Evolutionary conservation across 495 filamentous ascomycete species (phyloP).

Genomic region (Lasiosphaeria miniovina): DNA sequence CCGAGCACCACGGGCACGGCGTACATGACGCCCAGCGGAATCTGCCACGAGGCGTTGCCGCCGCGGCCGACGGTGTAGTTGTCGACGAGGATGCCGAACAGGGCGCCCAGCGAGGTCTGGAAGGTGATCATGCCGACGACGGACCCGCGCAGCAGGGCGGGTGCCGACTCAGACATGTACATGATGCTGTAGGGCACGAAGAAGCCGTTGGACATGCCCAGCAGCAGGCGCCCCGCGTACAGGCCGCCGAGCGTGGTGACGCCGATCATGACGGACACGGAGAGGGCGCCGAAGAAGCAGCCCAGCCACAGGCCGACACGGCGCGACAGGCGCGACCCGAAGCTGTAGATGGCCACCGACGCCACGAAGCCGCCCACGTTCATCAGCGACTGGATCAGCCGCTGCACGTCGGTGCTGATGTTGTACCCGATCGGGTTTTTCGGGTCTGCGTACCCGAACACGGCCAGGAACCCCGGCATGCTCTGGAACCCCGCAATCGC

Average conservation of each 20-base stretch:
- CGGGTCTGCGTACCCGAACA: slow-evolving; percentile 46
- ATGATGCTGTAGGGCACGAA: slow-evolving; percentile 46
- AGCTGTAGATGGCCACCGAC: slow-evolving; percentile 34
- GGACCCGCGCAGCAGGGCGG: slow-evolving; percentile 40
- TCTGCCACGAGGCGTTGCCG: slow-evolving; percentile 43
- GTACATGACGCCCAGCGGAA: slow-evolving; percentile 53
- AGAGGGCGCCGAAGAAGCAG: slow-evolving; percentile 32
- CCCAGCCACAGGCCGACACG: slow-evolving; percentile 46
- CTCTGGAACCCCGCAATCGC: slow-evolving; percentile 39
- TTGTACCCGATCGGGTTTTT: slow-evolving; percentile 28
- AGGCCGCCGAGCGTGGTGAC: slow-evolving; percentile 37
- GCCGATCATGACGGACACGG: slow-evolving; percentile 43
- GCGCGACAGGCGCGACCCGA: slow-evolving; percentile 45
- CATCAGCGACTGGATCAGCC: slow-evolving; percentile 41
- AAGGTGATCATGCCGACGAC: slow-evolving; percentile 50
- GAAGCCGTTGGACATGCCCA: slow-evolving; percentile 47
- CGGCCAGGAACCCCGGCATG: slow-evolving; percentile 40
- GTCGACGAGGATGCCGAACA: slow-evolving; percentile 53
- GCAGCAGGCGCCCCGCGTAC: slow-evolving; percentile 43
- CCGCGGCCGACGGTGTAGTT: slow-evolving; percentile 40
- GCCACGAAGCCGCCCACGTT: slow-evolving; percentile 41
- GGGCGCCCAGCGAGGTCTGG: slow-evolving; percentile 49
- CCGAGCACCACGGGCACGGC: slow-evolving; percentile 48
- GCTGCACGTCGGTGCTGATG: slow-evolving; percentile 39
- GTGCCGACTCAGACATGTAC: slow-evolving; percentile 41